Percentiles rank a stretch among this genome's conserved stretches.
Conservation (phyloP, 192 early-diverging fungal genomes). For the Rhizophagus clarus region DNA sequence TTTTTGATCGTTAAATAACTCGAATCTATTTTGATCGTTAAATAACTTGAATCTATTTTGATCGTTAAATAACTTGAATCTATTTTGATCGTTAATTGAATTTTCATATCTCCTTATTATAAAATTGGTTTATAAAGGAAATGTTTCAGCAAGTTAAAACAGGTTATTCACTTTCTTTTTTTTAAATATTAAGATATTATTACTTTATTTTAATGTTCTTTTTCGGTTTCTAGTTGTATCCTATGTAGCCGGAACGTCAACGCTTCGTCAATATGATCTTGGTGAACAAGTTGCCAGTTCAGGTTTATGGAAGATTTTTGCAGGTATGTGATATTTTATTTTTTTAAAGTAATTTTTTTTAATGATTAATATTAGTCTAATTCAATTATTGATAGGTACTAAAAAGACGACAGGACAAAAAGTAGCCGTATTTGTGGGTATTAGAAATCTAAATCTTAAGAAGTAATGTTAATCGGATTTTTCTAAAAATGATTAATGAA, state of each 20-base stretch:
- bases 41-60: no score
- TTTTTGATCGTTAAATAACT: no score
- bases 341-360: neutral
- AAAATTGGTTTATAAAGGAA: neutral
- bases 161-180: neutral
- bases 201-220: neutral
- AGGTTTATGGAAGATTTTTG: conserved; percentile 76
- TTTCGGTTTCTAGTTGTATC: conserved; percentile 11
- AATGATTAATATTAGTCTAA: neutral
- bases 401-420: conserved; percentile 59
- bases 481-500: neutral
- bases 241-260: conserved; percentile 9
- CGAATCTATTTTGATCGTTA: no score
- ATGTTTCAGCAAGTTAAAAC: neutral
- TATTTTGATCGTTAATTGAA: no score
- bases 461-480: neutral
- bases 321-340: conserved; percentile 19
- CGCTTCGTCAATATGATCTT: conserved; percentile 38
- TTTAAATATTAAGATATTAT: neutral
- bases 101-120: no score
- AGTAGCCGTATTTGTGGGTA: conserved; percentile 69
- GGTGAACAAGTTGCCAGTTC: conserved; percentile 57
- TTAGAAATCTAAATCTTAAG: neutral
- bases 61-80: no score
- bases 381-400: conserved; percentile 29